Percentiles rank a stretch among this genome's conserved stretches.
phyloP scores from a whole-genome alignment of 2,329 filamentous ascomycete species.

The Metarhizium guizhouense region DNA sequence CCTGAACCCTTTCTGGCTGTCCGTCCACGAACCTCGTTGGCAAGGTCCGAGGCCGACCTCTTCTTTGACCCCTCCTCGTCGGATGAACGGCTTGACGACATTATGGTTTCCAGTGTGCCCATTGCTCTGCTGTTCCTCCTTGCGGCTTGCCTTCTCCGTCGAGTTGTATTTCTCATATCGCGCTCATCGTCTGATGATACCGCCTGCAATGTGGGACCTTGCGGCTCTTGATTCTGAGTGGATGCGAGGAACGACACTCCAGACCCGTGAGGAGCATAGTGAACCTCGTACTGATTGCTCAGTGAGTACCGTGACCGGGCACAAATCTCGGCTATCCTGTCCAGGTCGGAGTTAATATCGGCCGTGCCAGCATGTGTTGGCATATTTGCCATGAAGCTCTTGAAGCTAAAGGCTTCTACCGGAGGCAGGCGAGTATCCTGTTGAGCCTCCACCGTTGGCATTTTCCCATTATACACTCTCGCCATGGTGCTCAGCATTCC shows the following conservation, averaged over 20 bases:
- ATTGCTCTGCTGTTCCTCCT: constrained; percentile 46
- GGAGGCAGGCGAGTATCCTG: constrained; percentile 45
- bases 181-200: constrained; percentile 49
- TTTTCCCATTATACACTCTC: constrained; percentile 31
- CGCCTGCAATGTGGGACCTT: constrained; percentile 47
- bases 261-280: constrained; percentile 53
- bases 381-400: constrained; percentile 51
- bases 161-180: constrained; percentile 27
- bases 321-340: constrained; percentile 59
- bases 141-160: constrained; percentile 26
- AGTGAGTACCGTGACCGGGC: constrained; percentile 55
- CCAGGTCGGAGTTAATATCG: constrained; percentile 49
- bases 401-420: constrained; percentile 56
- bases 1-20: constrained; percentile 28
- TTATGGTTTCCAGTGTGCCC: constrained; percentile 57
- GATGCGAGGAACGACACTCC: constrained; percentile 37
- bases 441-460: constrained; percentile 13
- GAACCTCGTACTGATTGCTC: constrained; percentile 59
- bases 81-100: constrained; percentile 56
- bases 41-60: constrained; percentile 47
- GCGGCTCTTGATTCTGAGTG: constrained; percentile 20
- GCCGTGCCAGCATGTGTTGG: constrained; percentile 31
- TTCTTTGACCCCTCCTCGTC: constrained; percentile 54
- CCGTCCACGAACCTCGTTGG: constrained; percentile 44
- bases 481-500: constrained; percentile 34